Base-by-base conservation (phyloP, 2,329 filamentous ascomycete species). In the Aspergillus sp. region DNA sequence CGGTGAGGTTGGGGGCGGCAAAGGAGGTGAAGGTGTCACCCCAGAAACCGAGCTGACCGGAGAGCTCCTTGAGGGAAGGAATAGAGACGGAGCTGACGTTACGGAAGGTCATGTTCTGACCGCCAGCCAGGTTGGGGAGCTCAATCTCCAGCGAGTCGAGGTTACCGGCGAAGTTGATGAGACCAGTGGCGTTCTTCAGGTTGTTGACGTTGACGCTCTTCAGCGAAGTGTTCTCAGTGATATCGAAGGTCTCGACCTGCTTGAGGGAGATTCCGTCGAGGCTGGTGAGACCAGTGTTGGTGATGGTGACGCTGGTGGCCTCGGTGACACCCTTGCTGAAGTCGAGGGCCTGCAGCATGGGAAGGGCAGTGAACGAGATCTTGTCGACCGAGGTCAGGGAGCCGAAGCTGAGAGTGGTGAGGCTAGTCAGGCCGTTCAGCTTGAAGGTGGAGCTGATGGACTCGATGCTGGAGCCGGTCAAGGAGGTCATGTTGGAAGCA, bases 211-310 rank as follows among this genome's bases (percentile, higher is more conserved):
- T 83, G 78, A 95, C 89, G 56, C 79, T 80, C 69, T 82, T 84
- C 64, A 99, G 81, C 69, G 88, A 87, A 57, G 78, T 78, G 85
- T 97, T 97, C 86, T 96, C 96, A 82, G 89, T 88, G 75, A 99
- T 88, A 72, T 89, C 80, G 71, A 99, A 83, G 61, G 78, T 80
- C 52, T 83, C 81, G 50, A 91, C 86, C n/a, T 81, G 81, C 58
- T 84, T 75, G 59, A 97, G 81, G 71, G 91, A 88, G 71, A 99
- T 88, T 68, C 91, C 91, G 61, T 87, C 80, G 55, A 99, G 83
- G 60, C 82, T 85, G 71, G 78, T 82, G 63, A 99, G 83, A 74
- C 87, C 85, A 47, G 94, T 99, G 79, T 99, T 94, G 75, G 85
- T 83, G 71, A 99, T 92, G 62, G 78, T 75, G 63, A 99, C 82